These are phyloP conservation scores for Candida succiphila DNA, from an alignment of 805 yeast genomes.

Conservation along the genomic window DNA sequence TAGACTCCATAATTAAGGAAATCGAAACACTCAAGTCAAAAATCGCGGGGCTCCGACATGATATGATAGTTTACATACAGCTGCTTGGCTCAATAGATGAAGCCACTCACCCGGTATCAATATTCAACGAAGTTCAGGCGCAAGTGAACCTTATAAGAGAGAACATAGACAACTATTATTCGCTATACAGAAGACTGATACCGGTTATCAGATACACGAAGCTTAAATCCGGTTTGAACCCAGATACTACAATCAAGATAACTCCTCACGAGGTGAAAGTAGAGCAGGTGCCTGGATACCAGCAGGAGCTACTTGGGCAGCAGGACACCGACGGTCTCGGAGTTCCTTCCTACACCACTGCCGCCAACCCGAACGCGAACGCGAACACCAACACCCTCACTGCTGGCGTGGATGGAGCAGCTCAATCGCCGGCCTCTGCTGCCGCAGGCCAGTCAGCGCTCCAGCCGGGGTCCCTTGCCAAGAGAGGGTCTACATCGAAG, in stretches of 20 bases:
- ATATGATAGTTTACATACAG: conserved; percentile 26
- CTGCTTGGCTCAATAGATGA: conserved; percentile 33
- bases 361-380: neutral
- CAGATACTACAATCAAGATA: conserved; percentile 30
- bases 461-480: too few relatives aligned
- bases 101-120: conserved; percentile 31
- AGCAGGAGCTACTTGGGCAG: too few relatives aligned
- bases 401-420: too few relatives aligned
- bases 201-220: conserved; percentile 44
- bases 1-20: conserved; percentile 25
- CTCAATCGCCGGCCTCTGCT: too few relatives aligned
- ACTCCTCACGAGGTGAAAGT: conserved; percentile 14
- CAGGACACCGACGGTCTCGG: neutral
- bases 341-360: neutral
- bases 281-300: conserved; percentile 6
- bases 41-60: conserved; percentile 25
- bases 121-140: conserved; percentile 24
- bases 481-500: too few relatives aligned
- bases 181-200: conserved; percentile 32
- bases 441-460: too few relatives aligned
- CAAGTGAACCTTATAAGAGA: conserved; percentile 26
- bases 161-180: conserved; percentile 32
- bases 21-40: conserved; percentile 22
- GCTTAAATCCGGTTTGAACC: conserved; percentile 39
- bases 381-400: neutral